Base-by-base conservation (phyloP, 441 rosid genomes). In the Dalechampia spathulata region DNA sequence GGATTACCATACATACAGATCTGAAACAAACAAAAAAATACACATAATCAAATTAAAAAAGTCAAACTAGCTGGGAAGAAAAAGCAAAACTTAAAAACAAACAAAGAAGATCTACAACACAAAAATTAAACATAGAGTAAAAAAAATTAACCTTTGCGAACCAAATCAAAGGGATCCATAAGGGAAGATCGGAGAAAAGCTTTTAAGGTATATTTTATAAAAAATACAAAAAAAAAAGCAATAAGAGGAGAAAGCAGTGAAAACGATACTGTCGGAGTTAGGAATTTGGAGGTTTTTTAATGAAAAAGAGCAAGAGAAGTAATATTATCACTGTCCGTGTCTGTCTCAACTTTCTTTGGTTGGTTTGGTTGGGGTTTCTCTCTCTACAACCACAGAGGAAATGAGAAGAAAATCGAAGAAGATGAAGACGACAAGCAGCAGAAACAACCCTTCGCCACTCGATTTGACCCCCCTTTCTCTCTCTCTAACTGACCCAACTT, bases 121-220 rank as follows among this genome's bases (percentile, higher is more conserved):
- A 4, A 34, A 34, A 34, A 34, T 3, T 3, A 16, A 3, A 2
- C 16, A 3, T 41, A 46, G n/a, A 25, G 3, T 1, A 48, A 7
- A 36, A 25, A 47, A 50, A 12, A 55, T 56, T 62, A 79, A 82
- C 91, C 94, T 83, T 83, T 78, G 21, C 78, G 80, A 66, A 87
- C 69, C 75, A 83, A 79, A 79, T 77, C 71, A 60, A 78, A 82
- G 48, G 79, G 87, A 77, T 85, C 88, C 94, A 82, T 88, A 37
- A 22, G 27, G 26, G 54, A 39, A 72, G 61, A 68, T 65, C 65
- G 58, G 47, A 38, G 3, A 45, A 49, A 21, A 7, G 28, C 7
- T 6, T 6, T 2, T 20, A 9, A 22, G 14, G 30, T 1, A 2
- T 4, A 21, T 22, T 9, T 3, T 0, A 14, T 25, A 0, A 16